Evolutionary conservation across 2,329 filamentous ascomycete species (phyloP), one percentile per base, ranked within the genome.

Genomic region (Penicillium sp.): DNA sequence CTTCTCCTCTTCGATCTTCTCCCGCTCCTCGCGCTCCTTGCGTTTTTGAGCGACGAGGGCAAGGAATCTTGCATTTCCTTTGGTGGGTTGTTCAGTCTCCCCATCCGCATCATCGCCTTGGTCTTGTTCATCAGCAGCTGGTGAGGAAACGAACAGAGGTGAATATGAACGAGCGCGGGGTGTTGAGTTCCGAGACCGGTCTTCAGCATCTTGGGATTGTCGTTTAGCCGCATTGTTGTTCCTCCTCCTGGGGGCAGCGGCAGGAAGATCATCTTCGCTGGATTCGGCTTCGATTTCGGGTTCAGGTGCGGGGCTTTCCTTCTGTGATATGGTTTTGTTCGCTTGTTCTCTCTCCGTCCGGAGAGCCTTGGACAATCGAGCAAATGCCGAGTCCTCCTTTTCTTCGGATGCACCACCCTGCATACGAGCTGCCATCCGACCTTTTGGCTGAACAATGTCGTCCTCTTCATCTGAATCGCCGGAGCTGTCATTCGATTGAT

Each of bases 1-100:
- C 67, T 75, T 78, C 63, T 75, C 73, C 35, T 69, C 73, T 65
- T 80, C 77, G 44, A 70, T 81, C 21, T 83, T 85, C 66, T 95
- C 88, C 51, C 81, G 85, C 4, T 85, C 88, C 35, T 87, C 77
- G 8, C 88, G 83, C 69, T 95, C 88, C 60, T 87, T 83, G 50
- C 87, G 85, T 69, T 93, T 95, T 66, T 86, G 84, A 46, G 86
- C 86, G 11, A 95, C 83, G 0, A 96, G 83, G 8, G 88, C 89
- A 59, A 86, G 80, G 67, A 96, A 88, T 5, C 88, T 85, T 42
- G 84, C 79, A 49, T 85, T 83, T 59, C 82, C 55, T 45, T 69
- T 67, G 1, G 58, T 53, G 11, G 54, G 77, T 53, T 71, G 63
- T 4, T 68, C 66, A 2, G 16, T 47, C 4, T 65, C 69, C 26